phyloP scores from a whole-genome alignment of 179 eudicot genomes.

The Spinacia oleracea region DNA sequence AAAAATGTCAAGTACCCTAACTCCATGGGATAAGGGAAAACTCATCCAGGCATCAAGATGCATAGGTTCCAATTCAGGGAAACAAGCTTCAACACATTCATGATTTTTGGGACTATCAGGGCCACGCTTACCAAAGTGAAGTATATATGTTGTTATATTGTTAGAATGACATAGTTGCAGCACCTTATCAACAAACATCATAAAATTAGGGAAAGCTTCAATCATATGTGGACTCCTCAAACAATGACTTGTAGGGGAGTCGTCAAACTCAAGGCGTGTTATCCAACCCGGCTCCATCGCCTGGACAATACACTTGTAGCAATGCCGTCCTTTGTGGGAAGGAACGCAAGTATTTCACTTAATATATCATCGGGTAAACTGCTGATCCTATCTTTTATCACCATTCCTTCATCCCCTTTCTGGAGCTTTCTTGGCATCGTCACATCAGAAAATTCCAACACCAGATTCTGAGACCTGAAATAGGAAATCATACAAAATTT shows the following conservation, averaged over 20 bases:
- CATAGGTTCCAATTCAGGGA: background rate
- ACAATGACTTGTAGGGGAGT: background rate
- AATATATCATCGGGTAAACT: background rate
- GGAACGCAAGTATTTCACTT: background rate
- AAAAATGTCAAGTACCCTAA: conserved; percentile 15
- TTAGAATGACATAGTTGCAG: background rate
- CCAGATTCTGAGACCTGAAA: no score
- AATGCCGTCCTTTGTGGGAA: conserved; percentile 1
- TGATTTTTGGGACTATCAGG: no score
- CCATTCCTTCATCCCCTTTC: background rate
- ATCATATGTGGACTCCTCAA: background rate
- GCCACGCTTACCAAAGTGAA: conserved; percentile 8
- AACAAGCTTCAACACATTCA: background rate
- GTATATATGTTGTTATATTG: background rate
- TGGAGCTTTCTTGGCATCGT: background rate
- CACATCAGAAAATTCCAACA: background rate
- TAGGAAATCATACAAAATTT: no score
- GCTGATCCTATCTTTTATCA: conserved; percentile 4
- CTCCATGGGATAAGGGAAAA: conserved; percentile 9
- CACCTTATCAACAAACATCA: conserved; percentile 15
- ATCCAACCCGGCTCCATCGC: conserved; percentile 10
- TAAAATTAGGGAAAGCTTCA: background rate
- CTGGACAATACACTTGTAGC: background rate
- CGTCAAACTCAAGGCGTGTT: background rate
- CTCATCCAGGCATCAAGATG: conserved; percentile 1